These are phyloP conservation scores for Lophiotrema nucula DNA, from an alignment of 495 filamentous ascomycete genomes.

Conservation along the genomic window DNA sequence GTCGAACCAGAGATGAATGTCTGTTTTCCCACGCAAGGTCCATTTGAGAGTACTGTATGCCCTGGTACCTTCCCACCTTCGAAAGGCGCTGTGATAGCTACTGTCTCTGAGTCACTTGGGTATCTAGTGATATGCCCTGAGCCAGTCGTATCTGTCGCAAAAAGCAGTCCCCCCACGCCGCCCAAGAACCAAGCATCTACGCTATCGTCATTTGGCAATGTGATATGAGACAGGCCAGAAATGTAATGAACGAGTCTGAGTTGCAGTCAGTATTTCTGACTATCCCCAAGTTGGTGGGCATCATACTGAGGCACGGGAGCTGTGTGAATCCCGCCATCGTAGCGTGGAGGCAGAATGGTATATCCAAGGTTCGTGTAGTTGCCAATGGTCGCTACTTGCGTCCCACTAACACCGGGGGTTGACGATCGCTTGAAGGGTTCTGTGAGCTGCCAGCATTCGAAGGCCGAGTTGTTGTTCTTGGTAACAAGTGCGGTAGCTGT, in stretches of 20 bases:
- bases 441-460: conserved; percentile 26
- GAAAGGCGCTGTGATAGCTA: conserved; percentile 23
- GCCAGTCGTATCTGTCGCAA: conserved; percentile 19
- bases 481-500: conserved; percentile 20
- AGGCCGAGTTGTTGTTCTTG: conserved; percentile 25
- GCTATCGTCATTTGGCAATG: conserved; percentile 6
- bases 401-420: conserved; percentile 14
- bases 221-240: conserved; percentile 22
- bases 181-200: conserved; percentile 13
- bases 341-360: conserved; percentile 22
- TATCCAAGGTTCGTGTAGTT: conserved; percentile 21
- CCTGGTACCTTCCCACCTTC: conserved; percentile 20
- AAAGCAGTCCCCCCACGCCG: conserved; percentile 16
- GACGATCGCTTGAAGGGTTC: conserved; percentile 12
- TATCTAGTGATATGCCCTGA: conserved; percentile 25
- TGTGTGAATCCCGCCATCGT: conserved; percentile 21
- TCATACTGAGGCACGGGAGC: conserved; percentile 25
- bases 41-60: conserved; percentile 9
- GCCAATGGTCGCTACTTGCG: conserved; percentile 12
- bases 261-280: neutral
- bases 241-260: conserved; percentile 20
- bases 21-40: conserved; percentile 15
- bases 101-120: conserved; percentile 12
- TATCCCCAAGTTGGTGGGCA: neutral
- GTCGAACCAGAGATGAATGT: conserved; percentile 25